These are phyloP conservation scores for Acidomyces sp. DNA, from an alignment of 495 filamentous ascomycete genomes.

Conservation along the genomic window DNA sequence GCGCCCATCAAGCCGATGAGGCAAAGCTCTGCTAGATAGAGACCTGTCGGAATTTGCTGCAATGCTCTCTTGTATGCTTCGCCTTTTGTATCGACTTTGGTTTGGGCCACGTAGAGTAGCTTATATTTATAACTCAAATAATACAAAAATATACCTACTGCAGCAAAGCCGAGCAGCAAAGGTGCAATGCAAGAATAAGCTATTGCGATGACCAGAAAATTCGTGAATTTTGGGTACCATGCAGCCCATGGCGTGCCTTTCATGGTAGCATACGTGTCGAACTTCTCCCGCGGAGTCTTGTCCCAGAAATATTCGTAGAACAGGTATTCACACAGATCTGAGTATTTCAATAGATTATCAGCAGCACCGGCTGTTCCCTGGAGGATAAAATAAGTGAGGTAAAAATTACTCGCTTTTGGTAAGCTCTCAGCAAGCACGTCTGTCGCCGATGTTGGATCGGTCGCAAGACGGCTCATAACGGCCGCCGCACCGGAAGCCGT, in stretches of 20 bases:
- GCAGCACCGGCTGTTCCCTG: conserved; percentile 26
- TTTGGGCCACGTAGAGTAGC: conserved; percentile 24
- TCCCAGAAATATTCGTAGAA: conserved; percentile 24
- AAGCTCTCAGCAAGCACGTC: conserved; percentile 23
- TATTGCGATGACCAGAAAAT: conserved; percentile 29
- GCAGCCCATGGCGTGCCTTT: conserved; percentile 25
- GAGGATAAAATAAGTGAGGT: conserved; percentile 31
- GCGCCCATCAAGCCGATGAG: conserved; percentile 28
- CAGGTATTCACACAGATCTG: conserved; percentile 22
- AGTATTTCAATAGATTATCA: conserved; percentile 24
- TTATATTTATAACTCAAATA: conserved; percentile 31
- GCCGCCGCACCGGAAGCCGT: conserved; percentile 27
- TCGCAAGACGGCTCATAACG: conserved; percentile 19
- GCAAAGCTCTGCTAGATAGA: conserved; percentile 30
- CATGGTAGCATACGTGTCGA: conserved; percentile 23
- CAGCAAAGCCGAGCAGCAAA: conserved; percentile 30
- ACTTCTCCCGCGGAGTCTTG: conserved; percentile 28
- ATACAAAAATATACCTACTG: conserved; percentile 23
- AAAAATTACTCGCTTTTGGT: conserved; percentile 30
- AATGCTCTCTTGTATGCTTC: conserved; percentile 28
- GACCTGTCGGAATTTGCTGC: conserved; percentile 27
- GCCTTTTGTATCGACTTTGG: conserved; percentile 29
- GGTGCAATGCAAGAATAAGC: conserved; percentile 31
- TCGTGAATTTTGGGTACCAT: conserved; percentile 30
- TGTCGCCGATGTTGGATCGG: conserved; percentile 22